phyloP scores from a whole-genome alignment of 2,329 filamentous ascomycete genomes.

The Xylaria sp. region DNA sequence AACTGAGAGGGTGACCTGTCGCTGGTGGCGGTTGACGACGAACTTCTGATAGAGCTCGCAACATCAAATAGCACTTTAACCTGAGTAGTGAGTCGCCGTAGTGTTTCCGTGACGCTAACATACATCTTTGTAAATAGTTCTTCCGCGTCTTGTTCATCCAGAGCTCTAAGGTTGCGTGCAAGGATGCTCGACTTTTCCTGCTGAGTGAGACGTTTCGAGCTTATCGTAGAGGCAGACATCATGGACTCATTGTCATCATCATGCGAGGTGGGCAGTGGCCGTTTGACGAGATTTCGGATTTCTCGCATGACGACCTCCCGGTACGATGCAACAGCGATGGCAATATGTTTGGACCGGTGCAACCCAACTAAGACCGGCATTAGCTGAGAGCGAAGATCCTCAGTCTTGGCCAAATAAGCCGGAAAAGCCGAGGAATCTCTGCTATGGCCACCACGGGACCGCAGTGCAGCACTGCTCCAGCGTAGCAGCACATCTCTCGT shows the following conservation, averaged over 20 bases:
- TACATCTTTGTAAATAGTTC: slow-evolving; percentile 83
- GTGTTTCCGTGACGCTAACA: slow-evolving; percentile 82
- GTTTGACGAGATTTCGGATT: slow-evolving; percentile 82
- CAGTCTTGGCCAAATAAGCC: slow-evolving; percentile 76
- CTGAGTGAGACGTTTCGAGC: slow-evolving; percentile 71
- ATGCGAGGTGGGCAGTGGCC: slow-evolving; percentile 86
- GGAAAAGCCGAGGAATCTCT: slow-evolving; percentile 74
- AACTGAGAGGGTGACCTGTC: slow-evolving; percentile 53
- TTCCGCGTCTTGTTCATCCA: slow-evolving; percentile 86
- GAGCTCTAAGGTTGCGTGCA: slow-evolving; percentile 82
- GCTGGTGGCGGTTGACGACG: slow-evolving; percentile 42
- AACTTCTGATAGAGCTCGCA: slow-evolving; percentile 72
- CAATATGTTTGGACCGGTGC: slow-evolving; percentile 80
- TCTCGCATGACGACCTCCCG: slow-evolving; percentile 84
- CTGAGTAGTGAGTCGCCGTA: slow-evolving; percentile 85
- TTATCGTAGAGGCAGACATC: slow-evolving; percentile 80
- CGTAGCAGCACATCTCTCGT: slow-evolving; percentile 76
- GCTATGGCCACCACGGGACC: slow-evolving; percentile 70
- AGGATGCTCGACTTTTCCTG: slow-evolving; percentile 90
- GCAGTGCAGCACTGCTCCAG: slow-evolving; percentile 80
- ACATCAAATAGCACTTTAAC: slow-evolving; percentile 95
- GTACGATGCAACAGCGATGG: slow-evolving; percentile 81
- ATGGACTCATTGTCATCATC: slow-evolving; percentile 94
- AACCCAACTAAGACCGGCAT: slow-evolving; percentile 76
- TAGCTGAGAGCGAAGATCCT: slow-evolving; percentile 73